Conservation (phyloP, 2,329 filamentous ascomycete species). For the Delphinella strobiligena region DNA sequence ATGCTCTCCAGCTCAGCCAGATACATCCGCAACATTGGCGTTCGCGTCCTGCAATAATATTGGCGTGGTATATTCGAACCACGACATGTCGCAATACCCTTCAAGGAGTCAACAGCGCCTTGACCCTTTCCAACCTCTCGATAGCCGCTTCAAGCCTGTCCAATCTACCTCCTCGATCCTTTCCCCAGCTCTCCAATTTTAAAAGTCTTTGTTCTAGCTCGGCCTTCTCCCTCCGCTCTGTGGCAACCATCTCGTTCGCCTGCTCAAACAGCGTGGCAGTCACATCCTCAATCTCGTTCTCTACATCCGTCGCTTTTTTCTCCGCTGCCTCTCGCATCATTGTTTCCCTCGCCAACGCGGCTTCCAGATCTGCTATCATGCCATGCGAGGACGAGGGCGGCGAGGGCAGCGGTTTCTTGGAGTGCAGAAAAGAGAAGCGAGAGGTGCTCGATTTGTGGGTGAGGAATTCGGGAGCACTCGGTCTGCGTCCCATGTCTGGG, state of each 20-base stretch:
- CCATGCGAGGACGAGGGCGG: constrained; percentile 7
- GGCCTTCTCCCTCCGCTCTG: constrained; percentile 58
- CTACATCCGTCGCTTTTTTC: constrained; percentile 50
- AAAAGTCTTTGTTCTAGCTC: constrained; percentile 59
- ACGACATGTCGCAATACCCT: not conserved
- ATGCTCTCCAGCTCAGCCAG: no score
- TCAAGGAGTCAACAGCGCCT: constrained; percentile 42
- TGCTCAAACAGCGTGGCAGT: constrained; percentile 63
- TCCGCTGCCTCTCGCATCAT: constrained; percentile 54
- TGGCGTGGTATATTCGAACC: no score
- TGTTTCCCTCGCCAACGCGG: constrained; percentile 53
- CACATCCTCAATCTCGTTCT: constrained; percentile 65
- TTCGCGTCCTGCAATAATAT: no score
- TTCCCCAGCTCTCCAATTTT: constrained; percentile 56
- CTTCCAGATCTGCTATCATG: constrained; percentile 33
- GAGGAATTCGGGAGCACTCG: constrained; percentile 1
- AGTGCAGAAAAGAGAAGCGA: constrained; percentile 8
- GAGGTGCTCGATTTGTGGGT: constrained; percentile 1
- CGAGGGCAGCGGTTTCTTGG: constrained; percentile 14
- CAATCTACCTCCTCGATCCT: constrained; percentile 55
- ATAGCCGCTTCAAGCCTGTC: constrained; percentile 62
- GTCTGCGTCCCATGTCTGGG: constrained; percentile 11
- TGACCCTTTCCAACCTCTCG: constrained; percentile 57
- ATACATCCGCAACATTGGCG: no score
- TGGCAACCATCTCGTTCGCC: constrained; percentile 73